Evolutionary conservation across 1,139 yeast genomes (phyloP).

Genomic region (Diutina mesorugosa): DNA sequence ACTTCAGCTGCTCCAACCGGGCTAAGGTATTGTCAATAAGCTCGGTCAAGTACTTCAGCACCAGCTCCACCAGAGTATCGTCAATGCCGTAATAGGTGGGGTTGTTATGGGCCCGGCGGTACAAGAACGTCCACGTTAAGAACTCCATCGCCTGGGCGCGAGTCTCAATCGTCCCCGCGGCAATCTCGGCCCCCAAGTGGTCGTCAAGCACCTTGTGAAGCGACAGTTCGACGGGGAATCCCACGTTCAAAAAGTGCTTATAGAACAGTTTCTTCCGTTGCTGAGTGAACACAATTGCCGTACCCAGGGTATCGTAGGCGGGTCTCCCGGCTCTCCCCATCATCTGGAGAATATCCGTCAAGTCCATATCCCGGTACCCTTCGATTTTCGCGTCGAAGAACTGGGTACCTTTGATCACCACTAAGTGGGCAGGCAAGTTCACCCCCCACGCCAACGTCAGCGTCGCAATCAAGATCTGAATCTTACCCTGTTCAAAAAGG

Average conservation of each 20-base stretch:
- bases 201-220: conserved; percentile 85
- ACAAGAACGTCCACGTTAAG: conserved; percentile 88
- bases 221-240: conserved; percentile 96
- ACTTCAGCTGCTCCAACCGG: conserved; percentile 58
- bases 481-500: conserved; percentile 71
- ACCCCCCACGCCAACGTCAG: conserved; percentile 98
- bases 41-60: conserved; percentile 56
- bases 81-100: conserved; percentile 91
- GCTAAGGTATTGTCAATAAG: conserved; percentile 62
- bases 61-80: conserved; percentile 52
- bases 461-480: conserved; percentile 87
- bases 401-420: conserved; percentile 87
- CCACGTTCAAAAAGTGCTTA: conserved; percentile 86
- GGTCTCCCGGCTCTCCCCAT: conserved; percentile 97
- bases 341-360: conserved; percentile 86
- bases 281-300: conserved; percentile 86
- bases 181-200: conserved; percentile 93
- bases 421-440: conserved; percentile 88
- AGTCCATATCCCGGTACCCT: conserved; percentile 76
- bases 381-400: conserved; percentile 75
- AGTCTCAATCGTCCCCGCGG: conserved; percentile 72
- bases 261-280: conserved; percentile 87
- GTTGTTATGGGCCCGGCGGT: conserved; percentile 86
- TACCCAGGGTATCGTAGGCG: conserved; percentile 90
- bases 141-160: conserved; percentile 89